Base-by-base conservation (phyloP, 345 rosid species). In the Populus davidiana region DNA sequence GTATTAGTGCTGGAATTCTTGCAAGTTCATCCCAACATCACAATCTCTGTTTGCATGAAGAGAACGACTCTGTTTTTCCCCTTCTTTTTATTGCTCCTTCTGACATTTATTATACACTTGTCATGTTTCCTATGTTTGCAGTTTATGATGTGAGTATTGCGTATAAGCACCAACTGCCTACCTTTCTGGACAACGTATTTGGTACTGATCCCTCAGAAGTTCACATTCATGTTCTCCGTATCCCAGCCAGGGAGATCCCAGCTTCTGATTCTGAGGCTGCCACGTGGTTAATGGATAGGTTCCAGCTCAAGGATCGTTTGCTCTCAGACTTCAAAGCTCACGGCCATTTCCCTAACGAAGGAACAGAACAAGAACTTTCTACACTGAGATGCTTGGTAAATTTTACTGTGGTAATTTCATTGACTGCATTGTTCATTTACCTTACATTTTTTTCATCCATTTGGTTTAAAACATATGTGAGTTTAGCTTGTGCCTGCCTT, bases 201-300 rank as follows among this genome's bases (percentile, higher is more conserved):
- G 96, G 98, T 6, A 83, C 90, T 50, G 92, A 86, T 87, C 94
- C 98, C 33, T 88, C 93, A 36, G 93, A 90, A 87, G 98, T 91
- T 74, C 98, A 93, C 79, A 86, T 93, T 43, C 94, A 93, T 54
- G 84, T 91, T 69, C 86, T 81, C 62, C 89, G 96, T 50, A 81
- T 91, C 68, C 81, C 85, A 7, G 35, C 78, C 2, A 77, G 83
- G 29, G 83, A 88, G 25, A 86, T 91, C 71, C 95, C 95, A 33
- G 49, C 64, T 29, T 85, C 85, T 63, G 85, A 88, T 20, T 77
- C 25, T 61, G 91, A 86, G 44, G 85, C 89, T 31, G 86, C 90
- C 50, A 81, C 83, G 11, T 90, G 95, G 95, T 84, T 91, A 75
- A 82, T 88, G 61, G 83, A 91, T 78, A 78, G 86, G 23, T 93